Percentiles rank a stretch among this genome's conserved stretches.
phyloP scores from a whole-genome alignment of 75 land plant genomes.

The Gnetum montanum region DNA sequence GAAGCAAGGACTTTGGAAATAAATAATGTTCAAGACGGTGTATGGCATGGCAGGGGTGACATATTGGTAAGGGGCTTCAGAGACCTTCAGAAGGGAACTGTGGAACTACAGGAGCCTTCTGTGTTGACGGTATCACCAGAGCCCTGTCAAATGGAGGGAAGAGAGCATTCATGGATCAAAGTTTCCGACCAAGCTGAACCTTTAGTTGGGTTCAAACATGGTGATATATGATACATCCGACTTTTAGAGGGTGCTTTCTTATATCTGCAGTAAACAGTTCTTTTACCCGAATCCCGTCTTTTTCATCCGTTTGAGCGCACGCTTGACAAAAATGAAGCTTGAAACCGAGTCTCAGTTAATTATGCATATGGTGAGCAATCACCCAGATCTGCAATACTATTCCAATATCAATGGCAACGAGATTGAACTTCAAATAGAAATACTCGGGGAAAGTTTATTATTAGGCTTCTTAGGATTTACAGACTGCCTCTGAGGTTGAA shows the following conservation, averaged over 20 bases:
- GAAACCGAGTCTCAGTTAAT: too few species aligned
- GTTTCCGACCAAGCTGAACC: slow-evolving; percentile 13
- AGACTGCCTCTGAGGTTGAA: too few species aligned
- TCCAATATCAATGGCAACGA: too few species aligned
- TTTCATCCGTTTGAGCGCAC: too few species aligned
- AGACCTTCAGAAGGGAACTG: slow-evolving; percentile 20
- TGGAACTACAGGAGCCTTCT: slow-evolving; percentile 18
- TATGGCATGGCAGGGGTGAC: slow-evolving; percentile 89
- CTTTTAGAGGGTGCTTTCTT: background rate
- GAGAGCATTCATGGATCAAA: slow-evolving; percentile 14
- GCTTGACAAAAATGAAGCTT: too few species aligned
- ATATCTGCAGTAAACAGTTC: too few species aligned
- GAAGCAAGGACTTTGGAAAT: slow-evolving; percentile 81
- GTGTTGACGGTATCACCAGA: slow-evolving; percentile 18
- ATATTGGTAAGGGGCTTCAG: slow-evolving; percentile 53
- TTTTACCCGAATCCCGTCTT: too few species aligned
- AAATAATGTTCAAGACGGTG: slow-evolving; percentile 80
- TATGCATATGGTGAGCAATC: too few species aligned
- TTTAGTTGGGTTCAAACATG: slow-evolving; percentile 10
- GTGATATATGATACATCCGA: background rate
- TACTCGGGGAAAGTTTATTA: too few species aligned
- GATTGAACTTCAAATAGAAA: too few species aligned
- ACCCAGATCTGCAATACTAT: too few species aligned
- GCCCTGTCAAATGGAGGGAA: slow-evolving; percentile 10
- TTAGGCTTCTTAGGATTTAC: too few species aligned